Evolutionary conservation across 2,329 filamentous ascomycete genomes (phyloP).

Genomic region (Colletotrichum spaethianum): DNA sequence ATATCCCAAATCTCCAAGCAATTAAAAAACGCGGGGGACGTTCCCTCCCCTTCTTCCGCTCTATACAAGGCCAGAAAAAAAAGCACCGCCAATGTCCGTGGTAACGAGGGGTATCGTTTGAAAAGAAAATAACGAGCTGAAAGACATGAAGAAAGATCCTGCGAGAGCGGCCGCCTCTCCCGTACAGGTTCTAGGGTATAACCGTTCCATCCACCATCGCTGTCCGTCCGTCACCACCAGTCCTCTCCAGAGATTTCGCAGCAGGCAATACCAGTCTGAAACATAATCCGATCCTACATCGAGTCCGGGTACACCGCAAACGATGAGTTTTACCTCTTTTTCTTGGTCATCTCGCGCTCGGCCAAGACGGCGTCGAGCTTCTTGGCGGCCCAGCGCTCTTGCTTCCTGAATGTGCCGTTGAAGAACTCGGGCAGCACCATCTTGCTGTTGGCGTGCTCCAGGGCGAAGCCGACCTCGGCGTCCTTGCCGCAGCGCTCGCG

Average conservation of each 20-base stretch:
- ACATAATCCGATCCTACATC: neutral
- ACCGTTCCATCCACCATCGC: neutral
- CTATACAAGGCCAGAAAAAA: neutral
- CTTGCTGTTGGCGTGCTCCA: conserved; percentile 82
- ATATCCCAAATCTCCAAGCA: neutral
- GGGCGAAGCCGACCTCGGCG: conserved; percentile 79
- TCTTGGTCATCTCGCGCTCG: conserved; percentile 62
- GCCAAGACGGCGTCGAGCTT: conserved; percentile 66
- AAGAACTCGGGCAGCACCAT: conserved; percentile 75
- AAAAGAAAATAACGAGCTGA: conserved; percentile 7
- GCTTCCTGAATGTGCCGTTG: conserved; percentile 71
- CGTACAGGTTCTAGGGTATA: conserved; percentile 12
- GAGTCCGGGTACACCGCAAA: neutral
- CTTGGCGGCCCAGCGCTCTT: conserved; percentile 71
- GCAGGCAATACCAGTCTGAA: neutral
- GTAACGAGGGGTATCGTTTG: conserved; percentile 38
- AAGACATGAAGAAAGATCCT: neutral
- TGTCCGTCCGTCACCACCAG: neutral
- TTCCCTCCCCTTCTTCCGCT: neutral
- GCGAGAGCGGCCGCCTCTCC: neutral
- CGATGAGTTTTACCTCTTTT: conserved; percentile 57
- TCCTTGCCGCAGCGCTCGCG: conserved; percentile 78
- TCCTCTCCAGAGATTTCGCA: neutral
- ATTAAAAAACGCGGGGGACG: neutral
- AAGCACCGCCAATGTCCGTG: neutral